Evolutionary conservation across 805 yeast genomes (phyloP).

Genomic region (Tetrapisispora fleetii): DNA sequence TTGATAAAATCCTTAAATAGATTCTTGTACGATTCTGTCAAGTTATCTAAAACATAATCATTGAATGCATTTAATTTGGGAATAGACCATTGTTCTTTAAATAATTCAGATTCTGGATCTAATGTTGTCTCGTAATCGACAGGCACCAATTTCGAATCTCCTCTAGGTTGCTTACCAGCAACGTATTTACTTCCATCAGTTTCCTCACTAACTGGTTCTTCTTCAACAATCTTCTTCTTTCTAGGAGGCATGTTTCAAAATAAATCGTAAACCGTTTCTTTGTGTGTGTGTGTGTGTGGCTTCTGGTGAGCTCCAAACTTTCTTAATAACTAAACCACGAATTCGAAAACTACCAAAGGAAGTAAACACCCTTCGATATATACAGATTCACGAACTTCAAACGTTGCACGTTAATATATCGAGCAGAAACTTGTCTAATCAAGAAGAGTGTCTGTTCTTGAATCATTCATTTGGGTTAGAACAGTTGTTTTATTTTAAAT

Average conservation of each 20-base stretch:
- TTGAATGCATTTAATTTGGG: slow-evolving; percentile 25
- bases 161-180: slow-evolving; percentile 29
- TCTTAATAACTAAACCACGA: too few species aligned
- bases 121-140: slow-evolving; percentile 23
- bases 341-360: too few species aligned
- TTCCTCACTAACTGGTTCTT: slow-evolving; percentile 4
- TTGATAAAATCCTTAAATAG: slow-evolving; percentile 47
- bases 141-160: slow-evolving; percentile 10
- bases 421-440: neutral
- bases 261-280: neutral
- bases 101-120: slow-evolving; percentile 25
- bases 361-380: too few species aligned
- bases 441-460: too few species aligned
- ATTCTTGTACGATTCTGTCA: slow-evolving; percentile 20
- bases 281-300: neutral
- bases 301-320: slow-evolving; percentile 3
- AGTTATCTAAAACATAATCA: slow-evolving; percentile 22
- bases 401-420: neutral
- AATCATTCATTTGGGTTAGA: too few species aligned
- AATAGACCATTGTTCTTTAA: slow-evolving; percentile 25
- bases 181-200: slow-evolving; percentile 11
- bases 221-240: slow-evolving; percentile 4
- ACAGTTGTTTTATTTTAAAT: neutral
- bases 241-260: slow-evolving; percentile 2
- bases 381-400: too few species aligned